Conservation (phyloP, 108 stramenopile species). For the Pseudonitzschia delicatissima region DNA sequence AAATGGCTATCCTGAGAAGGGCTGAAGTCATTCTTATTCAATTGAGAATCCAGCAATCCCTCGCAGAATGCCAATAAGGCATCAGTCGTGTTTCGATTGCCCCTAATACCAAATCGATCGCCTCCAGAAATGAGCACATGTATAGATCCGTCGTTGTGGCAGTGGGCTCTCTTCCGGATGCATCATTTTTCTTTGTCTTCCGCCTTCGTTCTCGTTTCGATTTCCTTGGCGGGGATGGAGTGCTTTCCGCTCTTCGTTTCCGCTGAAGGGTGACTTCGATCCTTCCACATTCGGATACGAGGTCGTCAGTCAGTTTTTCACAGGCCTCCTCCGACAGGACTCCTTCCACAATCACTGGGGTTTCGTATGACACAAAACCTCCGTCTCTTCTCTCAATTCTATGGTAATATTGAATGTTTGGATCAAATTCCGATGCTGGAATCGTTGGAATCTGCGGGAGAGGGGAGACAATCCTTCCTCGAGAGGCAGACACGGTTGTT, state of each 20-base stretch:
- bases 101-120: constrained; percentile 44
- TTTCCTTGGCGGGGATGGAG: background rate
- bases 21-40: background rate
- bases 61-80: constrained; percentile 52
- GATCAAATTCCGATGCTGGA: constrained; percentile 16
- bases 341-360: constrained; percentile 13
- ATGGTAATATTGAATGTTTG: constrained; percentile 6
- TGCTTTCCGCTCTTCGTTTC: constrained; percentile 1
- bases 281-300: background rate
- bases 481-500: too few species aligned
- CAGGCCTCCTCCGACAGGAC: constrained; percentile 4
- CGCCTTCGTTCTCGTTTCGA: background rate
- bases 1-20: background rate
- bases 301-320: constrained; percentile 1
- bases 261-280: constrained; percentile 10
- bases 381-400: background rate
- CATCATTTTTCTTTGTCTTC: too few species aligned
- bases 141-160: constrained; percentile 32
- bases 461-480: too few species aligned
- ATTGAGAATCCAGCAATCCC: constrained; percentile 40
- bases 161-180: background rate
- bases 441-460: constrained; percentile 15
- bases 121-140: constrained; percentile 30
- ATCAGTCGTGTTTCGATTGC: constrained; percentile 32
- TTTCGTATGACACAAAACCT: background rate